phyloP scores from a whole-genome alignment of 225 moss, liverwort and hornwort species.

The Polytrichum formosum region DNA sequence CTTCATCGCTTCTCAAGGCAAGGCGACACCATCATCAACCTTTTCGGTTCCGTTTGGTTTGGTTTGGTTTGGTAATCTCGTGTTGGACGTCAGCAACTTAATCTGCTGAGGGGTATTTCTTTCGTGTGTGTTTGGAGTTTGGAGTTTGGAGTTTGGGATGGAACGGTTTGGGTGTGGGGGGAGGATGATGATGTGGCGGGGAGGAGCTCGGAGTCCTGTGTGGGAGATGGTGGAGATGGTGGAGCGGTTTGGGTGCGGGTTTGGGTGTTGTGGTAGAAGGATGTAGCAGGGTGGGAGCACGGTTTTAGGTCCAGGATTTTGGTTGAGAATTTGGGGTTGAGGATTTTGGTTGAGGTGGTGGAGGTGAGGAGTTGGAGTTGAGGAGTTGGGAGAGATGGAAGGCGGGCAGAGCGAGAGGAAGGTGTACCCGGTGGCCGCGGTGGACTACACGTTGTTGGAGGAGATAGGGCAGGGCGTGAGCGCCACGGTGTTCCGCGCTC shows the following conservation, averaged over 20 bases:
- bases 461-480: slow-evolving; percentile 93
- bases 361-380: not conserved
- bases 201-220: not conserved
- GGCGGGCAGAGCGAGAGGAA: slow-evolving; percentile 37
- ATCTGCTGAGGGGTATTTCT: not conserved
- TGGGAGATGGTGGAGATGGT: not conserved
- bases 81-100: too few relatives aligned
- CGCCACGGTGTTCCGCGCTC: slow-evolving; percentile 75
- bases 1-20: too few relatives aligned
- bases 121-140: not conserved
- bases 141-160: not conserved
- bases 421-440: slow-evolving; percentile 54
- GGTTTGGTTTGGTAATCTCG: too few relatives aligned
- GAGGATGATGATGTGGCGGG: not conserved
- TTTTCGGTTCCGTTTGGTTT: too few relatives aligned
- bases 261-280: slow-evolving; percentile 8
- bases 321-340: too few relatives aligned
- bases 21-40: too few relatives aligned
- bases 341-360: not conserved
- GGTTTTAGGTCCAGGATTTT: not conserved
- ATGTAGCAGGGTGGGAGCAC: slow-evolving; percentile 3
- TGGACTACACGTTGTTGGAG: slow-evolving; percentile 82
- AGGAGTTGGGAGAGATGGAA: slow-evolving; percentile 18
- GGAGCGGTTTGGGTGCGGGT: not conserved
- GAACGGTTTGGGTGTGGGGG: not conserved